Evolutionary conservation across 352 stramenopile species (phyloP), one percentile per base, ranked within the genome.

Genomic region (Blastocystis sp.): DNA sequence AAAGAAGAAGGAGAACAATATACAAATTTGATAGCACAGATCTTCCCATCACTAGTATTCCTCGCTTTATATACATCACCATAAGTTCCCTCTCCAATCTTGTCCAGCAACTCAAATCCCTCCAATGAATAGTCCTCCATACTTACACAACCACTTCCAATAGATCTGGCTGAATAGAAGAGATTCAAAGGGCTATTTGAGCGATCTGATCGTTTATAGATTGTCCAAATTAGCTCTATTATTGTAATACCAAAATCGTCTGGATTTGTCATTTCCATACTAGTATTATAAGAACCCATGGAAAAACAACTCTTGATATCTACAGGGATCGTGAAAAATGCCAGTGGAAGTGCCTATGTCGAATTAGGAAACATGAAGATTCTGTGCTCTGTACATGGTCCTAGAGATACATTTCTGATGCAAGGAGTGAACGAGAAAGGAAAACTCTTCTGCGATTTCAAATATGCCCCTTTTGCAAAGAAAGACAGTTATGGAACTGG

Each of bases 331-430:
- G 77, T 87, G 1, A 61, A 74, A 27, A 87, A 74, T 42, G 51
- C 77, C 12, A 87, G 59, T 35, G 77, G 77, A 65, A 87, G 77
- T 42, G 59, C 59, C 32, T 87, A 87, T 63, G 65, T 87, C 12
- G 77, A 87, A 49, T 57, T 87, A 39, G 77, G 77, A 58, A 87
- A 87, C 19, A 87, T 78, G 65, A 87, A 87, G 65, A 78, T 87
- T 37, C 16, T 87, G 21, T 87, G 77, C 32, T 58, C 52, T 54
- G 77, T 87, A 1, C 65, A 78, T 19, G 77, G 77, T 32, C 77
- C 77, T 39, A 32, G 77, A 7, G 77, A 87, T 42, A 74, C 77
- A 21, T 78, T 65, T 29, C 65, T 77, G 2, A 51, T 54, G 2
- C 29, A 51, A 29, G 77, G 51, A 14, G 46, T 49, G 32, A 77